A percentile compares a stretch with the other conserved stretches of the same genome.
Evolutionary conservation across 768 basidiomycete species (phyloP).

Genomic region (Phlebiopsis gigantea): DNA sequence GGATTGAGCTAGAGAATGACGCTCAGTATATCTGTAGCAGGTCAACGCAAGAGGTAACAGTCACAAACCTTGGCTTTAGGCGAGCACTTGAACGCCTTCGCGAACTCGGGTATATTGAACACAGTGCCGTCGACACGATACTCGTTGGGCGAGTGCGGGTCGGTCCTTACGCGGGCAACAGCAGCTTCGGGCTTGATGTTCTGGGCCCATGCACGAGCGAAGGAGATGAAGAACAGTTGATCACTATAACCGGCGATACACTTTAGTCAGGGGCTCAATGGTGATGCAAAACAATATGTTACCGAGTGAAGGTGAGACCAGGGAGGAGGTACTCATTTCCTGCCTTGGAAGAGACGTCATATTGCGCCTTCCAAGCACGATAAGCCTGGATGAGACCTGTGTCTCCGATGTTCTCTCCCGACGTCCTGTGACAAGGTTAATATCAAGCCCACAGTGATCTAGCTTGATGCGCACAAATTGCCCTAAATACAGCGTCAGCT

Average conservation of each 20-base stretch:
- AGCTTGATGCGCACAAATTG: conserved; percentile 51
- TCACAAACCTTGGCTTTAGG: conserved; percentile 57
- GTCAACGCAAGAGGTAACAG: neutral
- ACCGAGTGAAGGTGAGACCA: conserved; percentile 74
- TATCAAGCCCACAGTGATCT: neutral
- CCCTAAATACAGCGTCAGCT: conserved; percentile 38
- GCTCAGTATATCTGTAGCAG: neutral
- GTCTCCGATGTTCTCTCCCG: conserved; percentile 91
- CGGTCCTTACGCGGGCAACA: conserved; percentile 76
- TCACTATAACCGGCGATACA: conserved; percentile 46
- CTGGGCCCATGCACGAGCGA: conserved; percentile 83
- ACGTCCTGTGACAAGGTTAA: conserved; percentile 43
- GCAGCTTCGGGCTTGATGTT: conserved; percentile 76
- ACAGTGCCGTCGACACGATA: conserved; percentile 86
- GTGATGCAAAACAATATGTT: conserved; percentile 9
- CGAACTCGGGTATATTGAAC: conserved; percentile 84
- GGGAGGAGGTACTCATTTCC: conserved; percentile 75
- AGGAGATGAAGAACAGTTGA: conserved; percentile 92
- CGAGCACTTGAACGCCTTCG: conserved; percentile 80
- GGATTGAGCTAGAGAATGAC: conserved; percentile 63
- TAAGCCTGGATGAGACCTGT: conserved; percentile 81
- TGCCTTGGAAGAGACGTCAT: conserved; percentile 45
- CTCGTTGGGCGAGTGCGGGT: conserved; percentile 80
- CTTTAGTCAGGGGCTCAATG: neutral
- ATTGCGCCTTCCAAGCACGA: conserved; percentile 86